Percentiles rank a stretch among this genome's conserved stretches.
Evolutionary conservation across 2,329 filamentous ascomycete species (phyloP).

Genomic region (Fusarium buxicola): DNA sequence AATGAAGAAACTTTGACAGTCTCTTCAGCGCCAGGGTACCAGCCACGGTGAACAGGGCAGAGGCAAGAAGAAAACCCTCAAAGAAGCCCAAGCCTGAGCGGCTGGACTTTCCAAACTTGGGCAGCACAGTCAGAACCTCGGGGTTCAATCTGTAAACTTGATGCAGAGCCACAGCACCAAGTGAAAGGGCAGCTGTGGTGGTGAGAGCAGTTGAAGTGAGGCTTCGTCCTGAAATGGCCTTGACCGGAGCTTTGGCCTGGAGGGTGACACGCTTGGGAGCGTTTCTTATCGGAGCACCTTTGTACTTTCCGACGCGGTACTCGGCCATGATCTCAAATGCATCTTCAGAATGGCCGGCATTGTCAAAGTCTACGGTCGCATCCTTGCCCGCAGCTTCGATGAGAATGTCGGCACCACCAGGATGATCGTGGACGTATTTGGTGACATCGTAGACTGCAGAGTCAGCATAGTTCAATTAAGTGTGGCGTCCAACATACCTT

Average conservation of each 20-base stretch:
- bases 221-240: not conserved
- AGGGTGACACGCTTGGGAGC: conserved; percentile 30
- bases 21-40: conserved; percentile 47
- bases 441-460: conserved; percentile 68
- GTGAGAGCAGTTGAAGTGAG: conserved; percentile 12
- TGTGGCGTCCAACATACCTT: conserved; percentile 56
- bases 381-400: conserved; percentile 83
- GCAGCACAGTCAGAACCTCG: conserved; percentile 6
- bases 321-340: conserved; percentile 57
- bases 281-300: conserved; percentile 40
- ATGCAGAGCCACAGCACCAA: conserved; percentile 16
- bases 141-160: conserved; percentile 31
- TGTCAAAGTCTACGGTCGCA: conserved; percentile 83
- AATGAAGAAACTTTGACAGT: conserved; percentile 49
- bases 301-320: conserved; percentile 54
- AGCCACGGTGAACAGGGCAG: conserved; percentile 41
- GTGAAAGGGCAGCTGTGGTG: conserved; percentile 23
- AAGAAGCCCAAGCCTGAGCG: conserved; percentile 28
- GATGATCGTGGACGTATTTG: conserved; percentile 69
- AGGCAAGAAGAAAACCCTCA: conserved; percentile 28
- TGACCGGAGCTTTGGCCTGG: conserved; percentile 31
- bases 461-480: not conserved
- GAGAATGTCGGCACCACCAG: conserved; percentile 81
- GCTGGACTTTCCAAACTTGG: conserved; percentile 14
- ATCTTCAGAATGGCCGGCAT: conserved; percentile 82